These are phyloP conservation scores for Kickxella alabastrina DNA, from an alignment of 192 early-diverging fungal species.

Conservation along the genomic window DNA sequence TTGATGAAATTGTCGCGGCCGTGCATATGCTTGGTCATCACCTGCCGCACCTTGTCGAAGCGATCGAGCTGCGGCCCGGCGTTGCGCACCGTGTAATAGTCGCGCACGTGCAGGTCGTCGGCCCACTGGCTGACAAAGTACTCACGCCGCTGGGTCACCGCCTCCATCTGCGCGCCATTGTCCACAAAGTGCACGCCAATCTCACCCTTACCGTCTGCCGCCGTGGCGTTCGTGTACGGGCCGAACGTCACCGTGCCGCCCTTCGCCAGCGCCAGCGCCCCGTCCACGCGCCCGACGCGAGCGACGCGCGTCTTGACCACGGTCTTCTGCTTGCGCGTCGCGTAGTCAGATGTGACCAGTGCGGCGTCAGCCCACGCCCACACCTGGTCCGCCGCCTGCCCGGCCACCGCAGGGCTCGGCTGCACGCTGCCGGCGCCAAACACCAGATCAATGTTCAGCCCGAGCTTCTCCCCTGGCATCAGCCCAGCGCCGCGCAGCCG, in stretches of 20 bases:
- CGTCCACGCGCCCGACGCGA: conserved; percentile 7
- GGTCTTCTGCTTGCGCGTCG: conserved; percentile 69
- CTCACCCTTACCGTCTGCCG: neutral
- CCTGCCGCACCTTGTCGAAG: conserved; percentile 33
- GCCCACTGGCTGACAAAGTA: conserved; percentile 78
- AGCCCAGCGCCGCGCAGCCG: conserved; percentile 28
- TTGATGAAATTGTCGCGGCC: conserved; percentile 42
- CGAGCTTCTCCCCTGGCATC: conserved; percentile 56
- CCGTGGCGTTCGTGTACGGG: conserved; percentile 54
- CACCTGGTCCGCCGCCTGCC: conserved; percentile 65
- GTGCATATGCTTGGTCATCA: conserved; percentile 16
- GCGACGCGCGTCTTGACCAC: conserved; percentile 52
- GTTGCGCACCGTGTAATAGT: conserved; percentile 70
- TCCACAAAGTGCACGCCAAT: conserved; percentile 67
- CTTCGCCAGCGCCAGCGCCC: conserved; percentile 8
- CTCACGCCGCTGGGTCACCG: conserved; percentile 31
- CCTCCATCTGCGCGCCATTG: conserved; percentile 64
- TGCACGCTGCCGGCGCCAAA: conserved; percentile 44
- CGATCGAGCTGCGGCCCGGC: conserved; percentile 27
- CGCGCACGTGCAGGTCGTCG: conserved; percentile 74
- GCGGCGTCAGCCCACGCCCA: conserved; percentile 60
- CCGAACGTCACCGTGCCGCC: conserved; percentile 64
- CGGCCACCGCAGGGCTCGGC: conserved; percentile 55
- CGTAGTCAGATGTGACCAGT: conserved; percentile 65
- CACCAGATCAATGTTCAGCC: conserved; percentile 55